phyloP scores from a whole-genome alignment of 371 early-diverging fungal species.

The Dichotomocladium elegans region DNA sequence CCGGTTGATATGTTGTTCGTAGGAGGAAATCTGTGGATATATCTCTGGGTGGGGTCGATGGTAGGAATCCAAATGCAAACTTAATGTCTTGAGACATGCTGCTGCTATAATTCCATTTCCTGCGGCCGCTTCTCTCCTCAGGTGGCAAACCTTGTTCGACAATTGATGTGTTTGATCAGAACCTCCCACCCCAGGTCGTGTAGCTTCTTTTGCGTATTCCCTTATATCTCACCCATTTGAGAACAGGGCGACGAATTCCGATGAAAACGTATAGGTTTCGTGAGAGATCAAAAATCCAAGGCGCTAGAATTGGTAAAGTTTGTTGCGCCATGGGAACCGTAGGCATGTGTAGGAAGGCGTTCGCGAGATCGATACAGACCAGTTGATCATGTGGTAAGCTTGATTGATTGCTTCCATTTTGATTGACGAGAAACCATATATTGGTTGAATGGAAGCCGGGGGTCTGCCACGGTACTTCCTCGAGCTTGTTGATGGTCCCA shows the following conservation, averaged over 20 bases:
- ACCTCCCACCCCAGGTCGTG: neutral
- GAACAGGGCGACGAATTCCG: slow-evolving; percentile 21
- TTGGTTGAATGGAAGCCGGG: no score
- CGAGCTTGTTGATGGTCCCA: no score
- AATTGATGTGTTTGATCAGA: no score
- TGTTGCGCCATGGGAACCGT: no score
- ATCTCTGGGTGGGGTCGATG: slow-evolving; percentile 10
- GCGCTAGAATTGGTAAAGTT: no score
- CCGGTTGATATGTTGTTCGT: neutral
- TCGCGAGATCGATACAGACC: slow-evolving; percentile 9
- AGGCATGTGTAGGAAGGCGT: slow-evolving; percentile 16
- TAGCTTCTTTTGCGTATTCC: slow-evolving; percentile 7
- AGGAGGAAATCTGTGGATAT: slow-evolving; percentile 22
- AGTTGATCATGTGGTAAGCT: slow-evolving; percentile 14
- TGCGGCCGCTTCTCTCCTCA: no score
- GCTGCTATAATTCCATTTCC: slow-evolving; percentile 21
- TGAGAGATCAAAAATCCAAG: slow-evolving; percentile 31
- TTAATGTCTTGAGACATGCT: slow-evolving; percentile 7
- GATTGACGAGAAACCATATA: no score
- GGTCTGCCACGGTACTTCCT: no score
- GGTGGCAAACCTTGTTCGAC: no score
- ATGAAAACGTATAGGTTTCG: slow-evolving; percentile 27
- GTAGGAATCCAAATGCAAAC: slow-evolving; percentile 19
- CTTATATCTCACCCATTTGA: slow-evolving; percentile 21
- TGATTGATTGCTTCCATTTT: slow-evolving; percentile 3